Conservation (phyloP, 2,329 filamentous ascomycete genomes). For the Ophiocordyceps australis region DNA sequence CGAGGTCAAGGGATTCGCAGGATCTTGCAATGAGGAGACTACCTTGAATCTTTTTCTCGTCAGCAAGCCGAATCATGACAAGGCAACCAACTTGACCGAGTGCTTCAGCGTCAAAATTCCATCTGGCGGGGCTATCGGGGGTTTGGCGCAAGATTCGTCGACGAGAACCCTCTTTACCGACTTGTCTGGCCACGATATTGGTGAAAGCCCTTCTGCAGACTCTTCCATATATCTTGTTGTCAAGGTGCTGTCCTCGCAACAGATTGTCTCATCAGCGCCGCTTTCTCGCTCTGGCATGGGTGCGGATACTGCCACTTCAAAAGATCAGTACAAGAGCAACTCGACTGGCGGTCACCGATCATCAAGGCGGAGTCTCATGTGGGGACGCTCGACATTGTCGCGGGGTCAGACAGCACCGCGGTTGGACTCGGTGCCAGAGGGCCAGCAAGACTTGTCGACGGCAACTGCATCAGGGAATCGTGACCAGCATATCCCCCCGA, state of each 20-base stretch:
- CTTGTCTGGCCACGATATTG: slow-evolving; percentile 57
- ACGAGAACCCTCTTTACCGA: slow-evolving; percentile 81
- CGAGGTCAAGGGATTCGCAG: slow-evolving; percentile 68
- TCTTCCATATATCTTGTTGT: slow-evolving; percentile 70
- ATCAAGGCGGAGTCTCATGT: slow-evolving; percentile 50
- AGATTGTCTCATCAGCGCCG: slow-evolving; percentile 25
- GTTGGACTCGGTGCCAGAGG: slow-evolving; percentile 39
- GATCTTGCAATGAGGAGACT: slow-evolving; percentile 56
- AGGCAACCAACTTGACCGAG: slow-evolving; percentile 58
- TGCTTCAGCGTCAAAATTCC: slow-evolving; percentile 65
- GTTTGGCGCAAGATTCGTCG: slow-evolving; percentile 43
- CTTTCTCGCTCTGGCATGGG: slow-evolving; percentile 31
- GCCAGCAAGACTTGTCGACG: slow-evolving; percentile 20
- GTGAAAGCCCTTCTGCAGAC: slow-evolving; percentile 41
- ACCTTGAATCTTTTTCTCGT: slow-evolving; percentile 65
- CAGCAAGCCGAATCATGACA: slow-evolving; percentile 45
- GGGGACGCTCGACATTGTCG: slow-evolving; percentile 38
- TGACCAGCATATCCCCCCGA: slow-evolving; percentile 27
- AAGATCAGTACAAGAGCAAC: slow-evolving; percentile 27
- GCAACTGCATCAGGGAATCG: slow-evolving; percentile 20
- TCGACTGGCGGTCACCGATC: slow-evolving; percentile 31
- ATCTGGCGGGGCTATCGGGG: slow-evolving; percentile 51
- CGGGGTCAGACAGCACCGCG: slow-evolving; percentile 26
- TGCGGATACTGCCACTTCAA: slow-evolving; percentile 19
- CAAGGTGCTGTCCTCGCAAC: slow-evolving; percentile 48